These are phyloP conservation scores for Pythium phragmitis DNA, from an alignment of 352 stramenopile genomes.

Conservation along the genomic window DNA sequence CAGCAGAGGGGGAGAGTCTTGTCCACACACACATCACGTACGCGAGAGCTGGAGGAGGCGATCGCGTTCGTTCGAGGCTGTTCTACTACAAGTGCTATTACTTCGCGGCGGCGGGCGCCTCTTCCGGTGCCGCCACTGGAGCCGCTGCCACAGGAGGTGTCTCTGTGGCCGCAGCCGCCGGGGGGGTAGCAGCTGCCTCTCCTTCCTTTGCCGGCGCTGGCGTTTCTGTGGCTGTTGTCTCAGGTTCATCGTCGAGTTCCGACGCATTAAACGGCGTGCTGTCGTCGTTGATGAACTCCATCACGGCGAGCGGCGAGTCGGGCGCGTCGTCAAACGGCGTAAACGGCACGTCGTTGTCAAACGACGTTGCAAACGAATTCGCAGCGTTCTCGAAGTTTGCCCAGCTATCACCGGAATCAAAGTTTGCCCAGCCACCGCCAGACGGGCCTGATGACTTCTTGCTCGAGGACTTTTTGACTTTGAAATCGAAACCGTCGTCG, in stretches of 20 bases:
- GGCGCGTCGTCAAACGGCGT: conserved; percentile 31
- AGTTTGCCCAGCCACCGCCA: conserved; percentile 56
- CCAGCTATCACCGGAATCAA: conserved; percentile 61
- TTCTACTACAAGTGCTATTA: conserved; percentile 26
- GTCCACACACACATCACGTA: neutral
- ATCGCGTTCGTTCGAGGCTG: conserved; percentile 14
- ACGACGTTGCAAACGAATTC: conserved; percentile 52
- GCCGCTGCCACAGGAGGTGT: conserved; percentile 1
- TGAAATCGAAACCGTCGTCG: conserved; percentile 39
- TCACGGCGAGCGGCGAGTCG: conserved; percentile 27
- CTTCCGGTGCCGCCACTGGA: neutral
- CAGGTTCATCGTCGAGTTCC: conserved; percentile 11
- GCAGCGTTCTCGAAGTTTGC: conserved; percentile 60
- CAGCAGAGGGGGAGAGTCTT: neutral
- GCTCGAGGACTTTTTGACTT: conserved; percentile 22
- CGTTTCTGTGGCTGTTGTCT: neutral
- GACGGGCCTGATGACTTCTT: conserved; percentile 10
- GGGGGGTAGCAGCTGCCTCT: neutral
- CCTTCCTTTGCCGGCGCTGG: neutral
- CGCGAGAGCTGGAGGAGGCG: conserved; percentile 10
- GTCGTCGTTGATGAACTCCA: conserved; percentile 31
- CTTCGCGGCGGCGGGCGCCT: neutral
- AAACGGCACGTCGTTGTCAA: conserved; percentile 36
- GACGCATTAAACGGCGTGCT: conserved; percentile 20
- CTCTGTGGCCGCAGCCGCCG: conserved; percentile 1